Evolutionary conservation across 2,329 filamentous ascomycete species (phyloP).

Genomic region (Claviceps paspali): DNA sequence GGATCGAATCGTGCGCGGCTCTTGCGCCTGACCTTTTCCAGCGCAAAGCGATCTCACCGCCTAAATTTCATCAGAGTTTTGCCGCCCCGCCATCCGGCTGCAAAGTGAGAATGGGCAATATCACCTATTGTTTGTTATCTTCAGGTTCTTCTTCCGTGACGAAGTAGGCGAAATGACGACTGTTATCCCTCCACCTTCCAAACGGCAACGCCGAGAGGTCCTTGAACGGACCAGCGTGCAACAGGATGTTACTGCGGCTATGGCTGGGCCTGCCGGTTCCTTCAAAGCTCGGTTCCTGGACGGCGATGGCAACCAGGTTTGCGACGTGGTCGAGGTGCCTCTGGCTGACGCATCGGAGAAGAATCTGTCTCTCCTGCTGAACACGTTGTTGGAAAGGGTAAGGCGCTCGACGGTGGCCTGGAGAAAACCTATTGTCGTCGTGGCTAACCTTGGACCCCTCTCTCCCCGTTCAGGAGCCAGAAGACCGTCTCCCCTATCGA

Average conservation of each 20-base stretch:
- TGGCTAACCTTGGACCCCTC: not conserved
- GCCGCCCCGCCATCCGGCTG: conserved; percentile 5
- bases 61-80: conserved; percentile 14
- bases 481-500: conserved; percentile 46
- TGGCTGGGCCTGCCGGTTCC: conserved; percentile 55
- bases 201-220: conserved; percentile 66
- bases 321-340: conserved; percentile 58
- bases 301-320: conserved; percentile 55
- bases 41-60: conserved; percentile 10
- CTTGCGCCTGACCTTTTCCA: not conserved
- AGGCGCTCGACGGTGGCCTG: not conserved
- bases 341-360: conserved; percentile 75
- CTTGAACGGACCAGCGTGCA: conserved; percentile 58
- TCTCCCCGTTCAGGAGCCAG: conserved; percentile 25
- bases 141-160: not conserved
- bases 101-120: not conserved
- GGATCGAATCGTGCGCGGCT: too few relatives aligned
- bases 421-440: not conserved
- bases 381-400: conserved; percentile 67
- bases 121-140: too few relatives aligned
- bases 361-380: conserved; percentile 76
- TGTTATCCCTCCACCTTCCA: conserved; percentile 67
- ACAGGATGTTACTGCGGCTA: conserved; percentile 55
- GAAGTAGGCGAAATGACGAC: conserved; percentile 50
- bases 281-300: conserved; percentile 82